These are phyloP conservation scores for Murraya paniculata DNA, from an alignment of 345 rosid genomes.

Conservation along the genomic window DNA sequence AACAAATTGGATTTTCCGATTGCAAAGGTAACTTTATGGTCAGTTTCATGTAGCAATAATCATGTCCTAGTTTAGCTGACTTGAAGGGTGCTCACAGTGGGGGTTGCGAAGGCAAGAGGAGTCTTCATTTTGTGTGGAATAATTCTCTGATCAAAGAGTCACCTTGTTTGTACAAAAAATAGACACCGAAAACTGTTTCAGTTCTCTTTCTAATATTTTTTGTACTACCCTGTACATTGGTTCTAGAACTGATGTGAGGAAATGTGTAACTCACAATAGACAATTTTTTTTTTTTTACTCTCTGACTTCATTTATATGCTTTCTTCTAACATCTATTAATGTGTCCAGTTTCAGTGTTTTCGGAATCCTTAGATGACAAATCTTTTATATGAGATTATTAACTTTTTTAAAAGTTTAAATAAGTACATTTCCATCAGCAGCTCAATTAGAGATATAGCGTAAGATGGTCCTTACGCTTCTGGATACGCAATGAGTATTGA, in stretches of 20 bases:
- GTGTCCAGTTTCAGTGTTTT: background rate
- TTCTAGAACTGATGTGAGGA: background rate
- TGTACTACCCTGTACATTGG: background rate
- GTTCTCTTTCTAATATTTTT: background rate
- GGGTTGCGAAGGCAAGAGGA: constrained; percentile 11
- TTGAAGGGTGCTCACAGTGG: background rate
- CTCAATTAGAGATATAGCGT: no score
- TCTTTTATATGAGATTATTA: no score
- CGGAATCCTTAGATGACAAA: background rate
- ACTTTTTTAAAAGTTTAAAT: no score
- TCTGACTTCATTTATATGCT: background rate
- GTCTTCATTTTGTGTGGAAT: constrained; percentile 1
- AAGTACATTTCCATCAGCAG: no score
- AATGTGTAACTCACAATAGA: constrained; percentile 6
- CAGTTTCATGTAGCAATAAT: constrained; percentile 1
- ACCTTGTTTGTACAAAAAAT: constrained; percentile 26
- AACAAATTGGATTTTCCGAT: background rate
- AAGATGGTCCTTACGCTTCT: no score
- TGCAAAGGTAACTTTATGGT: background rate
- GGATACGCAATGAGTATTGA: no score
- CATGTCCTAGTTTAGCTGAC: constrained; percentile 21
- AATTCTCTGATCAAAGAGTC: constrained; percentile 11
- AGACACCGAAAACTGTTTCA: background rate
- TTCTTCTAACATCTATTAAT: background rate
- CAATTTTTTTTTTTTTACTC: background rate